These are phyloP conservation scores for Colletotrichum sp. DNA, from an alignment of 2,329 filamentous ascomycete species.

Conservation along the genomic window DNA sequence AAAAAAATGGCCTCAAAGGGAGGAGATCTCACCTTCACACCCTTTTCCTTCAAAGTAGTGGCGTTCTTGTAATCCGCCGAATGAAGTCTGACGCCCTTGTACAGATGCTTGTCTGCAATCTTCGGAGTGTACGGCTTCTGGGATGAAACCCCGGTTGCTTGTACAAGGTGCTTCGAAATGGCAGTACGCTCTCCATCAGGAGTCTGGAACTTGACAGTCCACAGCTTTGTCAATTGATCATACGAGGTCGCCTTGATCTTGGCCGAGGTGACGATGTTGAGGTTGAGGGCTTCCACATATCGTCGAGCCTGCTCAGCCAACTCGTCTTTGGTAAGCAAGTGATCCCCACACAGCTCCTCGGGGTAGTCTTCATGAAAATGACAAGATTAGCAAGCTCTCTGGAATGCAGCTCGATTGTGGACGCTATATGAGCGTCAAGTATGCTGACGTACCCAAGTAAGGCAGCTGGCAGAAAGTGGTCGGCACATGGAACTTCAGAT, in stretches of 20 bases:
- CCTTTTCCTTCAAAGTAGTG: background rate
- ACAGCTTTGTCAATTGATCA: constrained; percentile 24
- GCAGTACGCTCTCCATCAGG: constrained; percentile 1
- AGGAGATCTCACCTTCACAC: background rate
- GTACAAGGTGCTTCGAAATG: constrained; percentile 28
- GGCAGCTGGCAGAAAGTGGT: constrained; percentile 39
- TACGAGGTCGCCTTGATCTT: constrained; percentile 30
- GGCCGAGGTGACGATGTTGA: constrained; percentile 31
- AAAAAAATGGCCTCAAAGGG: background rate
- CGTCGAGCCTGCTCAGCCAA: constrained; percentile 26
- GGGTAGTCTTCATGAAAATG: background rate
- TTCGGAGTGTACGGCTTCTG: constrained; percentile 27
- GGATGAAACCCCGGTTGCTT: constrained; percentile 28
- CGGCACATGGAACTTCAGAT: constrained; percentile 40
- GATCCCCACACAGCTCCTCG: background rate
- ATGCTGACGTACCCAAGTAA: constrained; percentile 29
- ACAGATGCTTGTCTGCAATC: constrained; percentile 12
- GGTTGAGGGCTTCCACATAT: constrained; percentile 32
- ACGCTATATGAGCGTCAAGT: background rate
- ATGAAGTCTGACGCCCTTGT: background rate
- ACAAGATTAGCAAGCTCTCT: background rate
- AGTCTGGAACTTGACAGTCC: constrained; percentile 29
- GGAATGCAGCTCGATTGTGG: background rate
- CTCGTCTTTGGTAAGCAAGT: constrained; percentile 27
- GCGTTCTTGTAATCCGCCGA: background rate